Evolutionary conservation across 768 basidiomycete species (phyloP), one percentile per base, ranked within the genome.

Genomic region (Hericium erinaceus): DNA sequence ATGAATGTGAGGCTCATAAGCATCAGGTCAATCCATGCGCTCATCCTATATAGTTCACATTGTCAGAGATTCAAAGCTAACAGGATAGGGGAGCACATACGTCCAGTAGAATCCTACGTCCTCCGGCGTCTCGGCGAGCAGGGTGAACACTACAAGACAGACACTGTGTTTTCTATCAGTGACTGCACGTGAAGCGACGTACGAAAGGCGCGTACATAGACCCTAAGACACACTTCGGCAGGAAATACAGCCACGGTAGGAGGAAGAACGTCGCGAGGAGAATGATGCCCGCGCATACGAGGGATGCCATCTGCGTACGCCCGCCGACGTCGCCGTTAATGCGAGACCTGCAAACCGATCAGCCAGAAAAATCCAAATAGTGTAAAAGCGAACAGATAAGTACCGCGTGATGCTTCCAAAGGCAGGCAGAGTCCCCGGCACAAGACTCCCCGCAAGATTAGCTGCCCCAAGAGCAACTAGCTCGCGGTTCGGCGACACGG

Each of bases 401-500:
- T 64, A 88, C 89, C 91, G 79, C 1, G 97, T 93, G 62, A 98
- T 92, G 4, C 91, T 92, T 2, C 95, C 97, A 67, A 86, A 97
- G 0, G 92, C 92, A 4, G 95, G 94, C 2, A 98, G 76, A 0
- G 90, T 89, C 1, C 97, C 95, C 3, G 91, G 87, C 55, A 98
- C 73, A 64, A 95, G 87, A 0, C 90, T 87, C 1, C 77, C 85
- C 3, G 74, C 79, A 39, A 95, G 74, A 67, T 97, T 97, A 12
- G 84, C 83, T 11, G 88, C 83, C 48, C 92, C 93, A 16, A 99
- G 75, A 1, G 97, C 97, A 24, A 98, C 95, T 1, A 98, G 78
- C 67, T 99, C 97, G 28, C 97, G 86, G 68, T 98, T 99, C 0
- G 94, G 92, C 61, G 84, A 89, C 61, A 98, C 89, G 0, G 89